phyloP scores from a whole-genome alignment of 345 rosid species.

The Ceriops decandra region DNA sequence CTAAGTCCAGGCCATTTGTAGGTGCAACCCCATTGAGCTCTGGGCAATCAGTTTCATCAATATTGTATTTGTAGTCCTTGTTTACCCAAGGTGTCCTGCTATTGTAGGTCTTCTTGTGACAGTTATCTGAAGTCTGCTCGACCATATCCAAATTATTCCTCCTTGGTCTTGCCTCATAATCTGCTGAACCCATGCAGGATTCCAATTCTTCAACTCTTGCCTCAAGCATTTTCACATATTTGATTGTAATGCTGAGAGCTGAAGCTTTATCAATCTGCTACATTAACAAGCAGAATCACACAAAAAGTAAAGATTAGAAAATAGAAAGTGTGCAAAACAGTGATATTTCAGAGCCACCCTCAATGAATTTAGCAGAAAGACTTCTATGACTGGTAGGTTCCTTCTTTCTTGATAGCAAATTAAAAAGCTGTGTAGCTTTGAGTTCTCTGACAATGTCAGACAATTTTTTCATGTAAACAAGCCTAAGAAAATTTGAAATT shows the following conservation, averaged over 20 bases:
- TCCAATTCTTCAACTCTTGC: constrained; percentile 78
- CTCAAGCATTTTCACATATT: constrained; percentile 65
- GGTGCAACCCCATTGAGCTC: constrained; percentile 25
- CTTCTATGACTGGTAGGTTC: too few relatives aligned
- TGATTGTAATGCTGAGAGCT: constrained; percentile 58
- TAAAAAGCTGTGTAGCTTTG: too few relatives aligned
- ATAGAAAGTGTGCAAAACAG: not conserved
- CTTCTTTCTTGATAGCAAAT: too few relatives aligned
- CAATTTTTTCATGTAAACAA: not conserved
- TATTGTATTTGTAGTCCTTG: constrained; percentile 38
- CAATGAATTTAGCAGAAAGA: too few relatives aligned
- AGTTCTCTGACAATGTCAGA: constrained; percentile 5
- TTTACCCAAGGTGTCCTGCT: constrained; percentile 40
- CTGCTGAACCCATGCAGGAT: constrained; percentile 62
- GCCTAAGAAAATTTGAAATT: not conserved
- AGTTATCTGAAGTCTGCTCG: constrained; percentile 73
- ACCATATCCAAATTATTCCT: constrained; percentile 38
- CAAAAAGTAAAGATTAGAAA: not conserved
- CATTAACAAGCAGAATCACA: constrained; percentile 9
- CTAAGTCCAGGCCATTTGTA: constrained; percentile 24
- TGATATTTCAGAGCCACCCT: too few relatives aligned
- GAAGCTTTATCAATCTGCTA: constrained; percentile 60
- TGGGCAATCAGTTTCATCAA: constrained; percentile 34
- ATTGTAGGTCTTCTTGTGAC: constrained; percentile 31
- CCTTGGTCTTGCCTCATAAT: constrained; percentile 41